phyloP scores from a whole-genome alignment of 345 rosid species.

The Rhizophora mangle region DNA sequence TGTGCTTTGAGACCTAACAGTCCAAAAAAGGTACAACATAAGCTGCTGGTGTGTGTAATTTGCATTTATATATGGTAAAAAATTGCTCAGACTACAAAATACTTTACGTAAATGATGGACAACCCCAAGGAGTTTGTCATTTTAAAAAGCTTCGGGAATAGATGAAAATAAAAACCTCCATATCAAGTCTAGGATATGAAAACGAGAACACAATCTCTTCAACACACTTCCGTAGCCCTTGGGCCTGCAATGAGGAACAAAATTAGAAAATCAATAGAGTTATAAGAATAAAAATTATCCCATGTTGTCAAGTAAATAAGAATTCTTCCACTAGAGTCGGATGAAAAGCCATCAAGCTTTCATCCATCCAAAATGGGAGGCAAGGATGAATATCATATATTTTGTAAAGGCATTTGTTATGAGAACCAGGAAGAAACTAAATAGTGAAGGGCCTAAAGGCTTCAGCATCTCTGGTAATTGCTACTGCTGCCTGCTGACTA shows the following conservation, averaged over 20 bases:
- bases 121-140: neutral
- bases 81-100: neutral
- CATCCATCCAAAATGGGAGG: neutral
- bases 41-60: neutral
- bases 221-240: constrained; percentile 64
- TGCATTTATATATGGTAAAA: neutral
- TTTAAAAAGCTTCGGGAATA: neutral
- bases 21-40: constrained; percentile 9
- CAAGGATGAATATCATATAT: too few relatives aligned
- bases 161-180: constrained; percentile 61
- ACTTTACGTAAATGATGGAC: neutral
- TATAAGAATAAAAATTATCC: constrained; percentile 9
- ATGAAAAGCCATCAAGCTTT: neutral
- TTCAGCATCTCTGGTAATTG: neutral
- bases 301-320: neutral
- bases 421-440: neutral
- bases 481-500: neutral
- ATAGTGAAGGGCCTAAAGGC: neutral
- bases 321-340: neutral
- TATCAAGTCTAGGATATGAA: constrained; percentile 90
- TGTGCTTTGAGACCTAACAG: constrained; percentile 80
- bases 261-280: constrained; percentile 1
- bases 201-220: constrained; percentile 84
- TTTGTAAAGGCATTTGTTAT: neutral
- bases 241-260: constrained; percentile 42